These are phyloP conservation scores for Pseudopithomyces maydicus DNA, from an alignment of 2,329 filamentous ascomycete genomes.

Conservation along the genomic window DNA sequence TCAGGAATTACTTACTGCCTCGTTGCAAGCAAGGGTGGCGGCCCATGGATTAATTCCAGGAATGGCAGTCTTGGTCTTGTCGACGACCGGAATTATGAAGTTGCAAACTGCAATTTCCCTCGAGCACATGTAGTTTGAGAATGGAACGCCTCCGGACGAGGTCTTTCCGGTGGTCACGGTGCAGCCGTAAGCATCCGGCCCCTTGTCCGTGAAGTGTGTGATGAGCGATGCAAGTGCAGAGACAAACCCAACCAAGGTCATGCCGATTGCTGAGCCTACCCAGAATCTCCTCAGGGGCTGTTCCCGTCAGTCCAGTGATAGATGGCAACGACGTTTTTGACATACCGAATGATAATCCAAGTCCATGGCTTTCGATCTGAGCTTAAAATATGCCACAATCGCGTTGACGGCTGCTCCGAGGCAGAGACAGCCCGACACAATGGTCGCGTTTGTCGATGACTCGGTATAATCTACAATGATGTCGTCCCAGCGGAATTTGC, in stretches of 20 bases:
- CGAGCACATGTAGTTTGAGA: slow-evolving; percentile 34
- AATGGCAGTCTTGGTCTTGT: slow-evolving; percentile 13
- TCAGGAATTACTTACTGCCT: slow-evolving; percentile 25
- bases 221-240: slow-evolving; percentile 29
- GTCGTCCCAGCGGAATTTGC: slow-evolving; percentile 24
- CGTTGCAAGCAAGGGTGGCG: slow-evolving; percentile 27
- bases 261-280: slow-evolving; percentile 26
- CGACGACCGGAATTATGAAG: slow-evolving; percentile 18
- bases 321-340: background rate
- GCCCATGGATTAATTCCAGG: slow-evolving; percentile 12
- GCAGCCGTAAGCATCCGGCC: slow-evolving; percentile 31
- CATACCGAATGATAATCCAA: slow-evolving; percentile 28
- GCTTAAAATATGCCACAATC: slow-evolving; percentile 29
- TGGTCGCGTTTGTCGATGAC: slow-evolving; percentile 30
- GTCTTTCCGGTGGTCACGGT: slow-evolving; percentile 20
- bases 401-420: slow-evolving; percentile 27
- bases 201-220: slow-evolving; percentile 31
- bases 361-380: slow-evolving; percentile 31
- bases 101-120: slow-evolving; percentile 35
- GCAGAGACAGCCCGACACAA: slow-evolving; percentile 32
- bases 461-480: slow-evolving; percentile 34
- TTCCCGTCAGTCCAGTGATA: background rate
- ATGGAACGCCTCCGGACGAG: slow-evolving; percentile 24
- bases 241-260: slow-evolving; percentile 18
- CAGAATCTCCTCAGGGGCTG: slow-evolving; percentile 35